These are phyloP conservation scores for Diphasiastrum complanatum DNA, from an alignment of 83 land plant genomes.

Conservation along the genomic window DNA sequence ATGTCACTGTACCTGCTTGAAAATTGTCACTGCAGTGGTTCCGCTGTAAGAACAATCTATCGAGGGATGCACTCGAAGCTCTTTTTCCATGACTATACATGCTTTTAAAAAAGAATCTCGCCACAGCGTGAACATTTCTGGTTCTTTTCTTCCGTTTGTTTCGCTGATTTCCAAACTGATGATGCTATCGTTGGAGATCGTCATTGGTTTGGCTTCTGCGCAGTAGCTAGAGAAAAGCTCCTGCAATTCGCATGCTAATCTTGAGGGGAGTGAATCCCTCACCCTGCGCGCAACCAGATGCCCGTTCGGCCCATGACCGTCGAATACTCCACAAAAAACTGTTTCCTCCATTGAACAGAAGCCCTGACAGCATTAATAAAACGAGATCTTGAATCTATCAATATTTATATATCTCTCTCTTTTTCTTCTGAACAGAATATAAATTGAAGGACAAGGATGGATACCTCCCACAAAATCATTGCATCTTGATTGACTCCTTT, in stretches of 20 bases:
- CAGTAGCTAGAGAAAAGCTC: background rate
- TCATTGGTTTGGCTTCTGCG: too few relatives aligned
- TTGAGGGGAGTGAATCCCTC: slow-evolving; percentile 23
- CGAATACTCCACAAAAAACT: slow-evolving; percentile 25
- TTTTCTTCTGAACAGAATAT: too few relatives aligned
- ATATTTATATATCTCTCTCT: background rate
- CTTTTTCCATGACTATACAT: slow-evolving; percentile 18
- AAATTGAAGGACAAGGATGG: background rate
- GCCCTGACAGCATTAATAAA: background rate
- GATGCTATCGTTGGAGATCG: background rate
- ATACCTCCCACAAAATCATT: slow-evolving; percentile 32
- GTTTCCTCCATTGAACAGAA: slow-evolving; percentile 19
- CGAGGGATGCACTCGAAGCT: slow-evolving; percentile 23
- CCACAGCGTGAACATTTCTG: slow-evolving; percentile 8
- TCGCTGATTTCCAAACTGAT: background rate
- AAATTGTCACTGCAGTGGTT: slow-evolving; percentile 24
- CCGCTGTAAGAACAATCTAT: slow-evolving; percentile 30
- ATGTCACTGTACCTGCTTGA: slow-evolving; percentile 18
- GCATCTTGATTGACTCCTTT: slow-evolving; percentile 29
- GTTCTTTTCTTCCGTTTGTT: background rate
- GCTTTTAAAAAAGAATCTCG: slow-evolving; percentile 8
- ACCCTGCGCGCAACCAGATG: slow-evolving; percentile 30
- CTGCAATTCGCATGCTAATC: background rate
- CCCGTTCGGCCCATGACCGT: slow-evolving; percentile 28
- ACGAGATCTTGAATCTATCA: background rate